Evolutionary conservation across 805 yeast genomes (phyloP).

Genomic region (Maudiozyma bulderi): DNA sequence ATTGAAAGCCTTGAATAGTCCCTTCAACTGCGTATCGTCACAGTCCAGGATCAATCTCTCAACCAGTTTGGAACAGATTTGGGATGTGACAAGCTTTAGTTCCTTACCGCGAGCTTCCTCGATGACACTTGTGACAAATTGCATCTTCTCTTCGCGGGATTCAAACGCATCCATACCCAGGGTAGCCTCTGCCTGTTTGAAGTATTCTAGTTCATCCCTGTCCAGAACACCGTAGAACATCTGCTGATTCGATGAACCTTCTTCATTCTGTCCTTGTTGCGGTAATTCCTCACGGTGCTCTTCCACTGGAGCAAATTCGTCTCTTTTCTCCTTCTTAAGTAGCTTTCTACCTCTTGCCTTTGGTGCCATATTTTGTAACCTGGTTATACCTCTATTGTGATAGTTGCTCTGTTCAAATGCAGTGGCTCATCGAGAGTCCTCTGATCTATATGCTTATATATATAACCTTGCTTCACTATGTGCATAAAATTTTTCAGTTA

Average conservation of each 20-base stretch:
- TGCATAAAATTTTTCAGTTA: background rate
- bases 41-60: constrained; percentile 74
- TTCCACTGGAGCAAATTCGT: constrained; percentile 13
- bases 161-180: constrained; percentile 73
- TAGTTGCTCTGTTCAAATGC: background rate
- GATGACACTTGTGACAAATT: constrained; percentile 67
- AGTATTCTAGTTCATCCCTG: constrained; percentile 76
- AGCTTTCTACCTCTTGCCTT: constrained; percentile 38
- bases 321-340: constrained; percentile 22
- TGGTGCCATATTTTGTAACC: constrained; percentile 5
- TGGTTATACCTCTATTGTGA: too few species aligned
- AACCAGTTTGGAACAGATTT: constrained; percentile 85
- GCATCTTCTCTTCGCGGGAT: constrained; percentile 56
- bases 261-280: constrained; percentile 6
- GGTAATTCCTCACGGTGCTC: constrained; percentile 8
- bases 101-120: constrained; percentile 87
- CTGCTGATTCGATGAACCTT: constrained; percentile 7
- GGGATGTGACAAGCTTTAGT: constrained; percentile 84
- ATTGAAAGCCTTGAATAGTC: constrained; percentile 53
- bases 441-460: background rate
- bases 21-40: constrained; percentile 53
- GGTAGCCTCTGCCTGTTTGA: constrained; percentile 85
- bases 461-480: background rate
- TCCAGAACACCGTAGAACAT: constrained; percentile 84
- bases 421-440: background rate